Conservation (phyloP, 2,329 filamentous ascomycete genomes). For the Juglanconis sp. region DNA sequence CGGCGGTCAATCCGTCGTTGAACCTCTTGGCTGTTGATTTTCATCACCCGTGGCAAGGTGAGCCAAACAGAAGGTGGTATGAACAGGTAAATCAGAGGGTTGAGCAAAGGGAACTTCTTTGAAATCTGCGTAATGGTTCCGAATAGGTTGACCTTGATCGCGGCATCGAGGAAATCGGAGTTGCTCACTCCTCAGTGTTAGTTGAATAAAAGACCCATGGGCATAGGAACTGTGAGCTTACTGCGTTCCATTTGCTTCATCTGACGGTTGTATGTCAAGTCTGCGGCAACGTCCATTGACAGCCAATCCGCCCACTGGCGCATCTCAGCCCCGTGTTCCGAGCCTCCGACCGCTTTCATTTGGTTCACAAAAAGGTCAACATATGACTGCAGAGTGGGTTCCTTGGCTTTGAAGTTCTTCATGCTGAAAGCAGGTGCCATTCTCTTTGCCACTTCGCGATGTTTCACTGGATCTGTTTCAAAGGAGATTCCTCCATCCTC, state of each 20-base stretch:
- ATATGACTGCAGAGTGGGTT: conserved; percentile 10
- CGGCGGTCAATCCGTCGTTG: conserved; percentile 17
- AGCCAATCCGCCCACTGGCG: conserved; percentile 13
- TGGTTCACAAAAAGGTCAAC: conserved; percentile 11
- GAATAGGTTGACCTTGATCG: conserved; percentile 11
- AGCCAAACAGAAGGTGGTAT: conserved; percentile 10
- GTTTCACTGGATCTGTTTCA: conserved; percentile 10
- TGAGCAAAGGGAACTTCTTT: conserved; percentile 10
- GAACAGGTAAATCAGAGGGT: conserved; percentile 7
- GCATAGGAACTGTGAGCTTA: no score
- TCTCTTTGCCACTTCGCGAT: conserved; percentile 16
- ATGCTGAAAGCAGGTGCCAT: conserved; percentile 17
- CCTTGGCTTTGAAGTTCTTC: conserved; percentile 6
- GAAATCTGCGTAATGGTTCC: conserved; percentile 7
- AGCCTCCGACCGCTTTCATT: conserved; percentile 1
- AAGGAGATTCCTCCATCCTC: conserved; percentile 10
- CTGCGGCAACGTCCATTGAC: conserved; percentile 10
- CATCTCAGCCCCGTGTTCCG: background rate
- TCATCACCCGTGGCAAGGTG: background rate
- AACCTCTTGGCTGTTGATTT: conserved; percentile 6
- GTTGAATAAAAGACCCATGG: no score
- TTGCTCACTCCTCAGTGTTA: no score
- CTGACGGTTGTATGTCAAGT: conserved; percentile 6
- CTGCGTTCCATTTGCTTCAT: conserved; percentile 7
- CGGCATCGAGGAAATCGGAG: background rate